phyloP scores from a whole-genome alignment of 495 filamentous ascomycete genomes.

The Neurospora africana region DNA sequence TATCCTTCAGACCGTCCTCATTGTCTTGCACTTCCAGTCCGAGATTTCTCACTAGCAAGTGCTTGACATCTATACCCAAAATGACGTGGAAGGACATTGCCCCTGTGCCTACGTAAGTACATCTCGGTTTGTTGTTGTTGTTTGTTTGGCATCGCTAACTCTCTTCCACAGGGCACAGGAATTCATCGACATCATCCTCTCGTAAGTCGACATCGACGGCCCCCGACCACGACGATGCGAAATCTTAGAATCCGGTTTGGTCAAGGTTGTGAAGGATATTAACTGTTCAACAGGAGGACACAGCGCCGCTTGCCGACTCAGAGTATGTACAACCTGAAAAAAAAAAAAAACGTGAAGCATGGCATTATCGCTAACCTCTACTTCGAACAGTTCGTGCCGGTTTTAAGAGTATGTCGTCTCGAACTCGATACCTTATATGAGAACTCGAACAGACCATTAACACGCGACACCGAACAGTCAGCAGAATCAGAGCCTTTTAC shows the following conservation, averaged over 20 bases:
- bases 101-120: constrained; percentile 73
- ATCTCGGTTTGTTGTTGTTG: neutral
- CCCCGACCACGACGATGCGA: neutral
- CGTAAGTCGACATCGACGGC: constrained; percentile 12
- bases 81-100: constrained; percentile 58
- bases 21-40: neutral
- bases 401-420: constrained; percentile 60
- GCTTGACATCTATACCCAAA: constrained; percentile 1
- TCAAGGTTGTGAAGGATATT: neutral
- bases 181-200: constrained; percentile 91
- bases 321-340: constrained; percentile 29
- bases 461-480: constrained; percentile 35
- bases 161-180: constrained; percentile 45
- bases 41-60: constrained; percentile 8
- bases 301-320: constrained; percentile 92
- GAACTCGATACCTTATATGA: neutral
- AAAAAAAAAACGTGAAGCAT: neutral
- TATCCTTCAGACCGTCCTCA: neutral
- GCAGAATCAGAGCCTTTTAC: constrained; percentile 90
- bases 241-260: neutral
- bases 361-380: neutral
- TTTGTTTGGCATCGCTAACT: constrained; percentile 2
- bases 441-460: constrained; percentile 1
- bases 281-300: constrained; percentile 52
- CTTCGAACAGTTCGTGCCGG: constrained; percentile 56